A percentile compares a stretch with the other conserved stretches of the same genome.
Conservation (phyloP, 306 rosid species). For the Prunus mume region DNA sequence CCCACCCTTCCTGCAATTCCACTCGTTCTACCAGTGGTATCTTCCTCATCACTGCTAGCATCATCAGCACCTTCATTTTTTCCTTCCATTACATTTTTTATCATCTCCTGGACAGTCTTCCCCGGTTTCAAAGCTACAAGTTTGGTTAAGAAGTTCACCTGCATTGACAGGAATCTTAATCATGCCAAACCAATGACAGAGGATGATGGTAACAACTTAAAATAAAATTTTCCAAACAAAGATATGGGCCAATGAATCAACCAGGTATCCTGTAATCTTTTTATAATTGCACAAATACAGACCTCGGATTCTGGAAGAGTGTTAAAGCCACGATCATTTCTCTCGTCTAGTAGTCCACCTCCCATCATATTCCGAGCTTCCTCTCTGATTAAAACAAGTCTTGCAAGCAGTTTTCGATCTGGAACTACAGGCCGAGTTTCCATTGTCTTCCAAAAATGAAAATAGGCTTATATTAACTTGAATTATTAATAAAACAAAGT, state of each 20-base stretch:
- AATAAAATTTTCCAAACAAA: not conserved
- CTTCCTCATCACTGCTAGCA: constrained; percentile 32
- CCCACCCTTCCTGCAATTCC: constrained; percentile 86
- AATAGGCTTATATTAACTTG: not conserved
- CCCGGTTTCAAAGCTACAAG: constrained; percentile 92
- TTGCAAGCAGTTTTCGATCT: constrained; percentile 85
- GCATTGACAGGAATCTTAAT: constrained; percentile 27
- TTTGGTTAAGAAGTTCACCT: constrained; percentile 91
- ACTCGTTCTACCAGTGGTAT: constrained; percentile 14
- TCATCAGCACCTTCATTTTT: constrained; percentile 86
- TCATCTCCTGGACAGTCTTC: constrained; percentile 70
- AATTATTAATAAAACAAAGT: not conserved
- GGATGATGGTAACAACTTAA: not conserved
- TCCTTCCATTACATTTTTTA: constrained; percentile 89
- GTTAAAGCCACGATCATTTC: constrained; percentile 82
- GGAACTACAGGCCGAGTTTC: constrained; percentile 89
- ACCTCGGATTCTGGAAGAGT: constrained; percentile 97
- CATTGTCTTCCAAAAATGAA: constrained; percentile 61
- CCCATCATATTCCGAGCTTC: constrained; percentile 99
- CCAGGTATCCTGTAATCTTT: constrained; percentile 2
- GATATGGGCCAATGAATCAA: not conserved
- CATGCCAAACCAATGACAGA: constrained; percentile 14
- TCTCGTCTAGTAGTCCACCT: constrained; percentile 86
- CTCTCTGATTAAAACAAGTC: constrained; percentile 97
- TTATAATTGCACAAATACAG: constrained; percentile 19